Evolutionary conservation across 176 grass and related monocot genomes (phyloP), one percentile per base, ranked within the genome.

Genomic region (Oryza rufipogon): DNA sequence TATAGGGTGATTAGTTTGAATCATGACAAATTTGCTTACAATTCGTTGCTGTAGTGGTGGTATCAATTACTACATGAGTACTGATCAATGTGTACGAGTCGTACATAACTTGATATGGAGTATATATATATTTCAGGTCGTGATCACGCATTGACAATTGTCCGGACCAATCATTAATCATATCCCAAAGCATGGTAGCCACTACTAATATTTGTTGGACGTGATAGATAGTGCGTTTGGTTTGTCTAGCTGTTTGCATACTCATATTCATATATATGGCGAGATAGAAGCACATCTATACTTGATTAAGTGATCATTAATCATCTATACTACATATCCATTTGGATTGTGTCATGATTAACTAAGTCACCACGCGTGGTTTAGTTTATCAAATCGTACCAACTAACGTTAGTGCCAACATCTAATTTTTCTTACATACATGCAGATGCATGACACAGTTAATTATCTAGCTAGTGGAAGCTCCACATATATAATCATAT

Each of bases 391-490:
- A 63, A 63, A 63, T 63, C 58, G 8, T 63, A 23, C 8, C 58
- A 63, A 23, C 20, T 32, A 32, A 32, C 1, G 19, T 23, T 63
- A 63, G 58, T 63, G 58, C 20, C 1, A 63, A 22, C 7, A 63
- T 41, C 1, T 41, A 1, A 41, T 41, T 8, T 61, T 32, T 32
- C 30, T 32, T 32, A 32, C 58, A 23, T 63, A 19, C 20, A 63
- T 22, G 23, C 0, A 63, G 19, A 23, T 10, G n/a, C 58, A 63
- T 26, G 20, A 2, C 19, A 41, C 5, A 8, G 5, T 46, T 26
- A 72, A 7, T 25, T 46, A 32, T 32, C 30, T 32, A 72, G 15
- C 14, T 73, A 86, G 76, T 86, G 84, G 76, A 49, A 80, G 69
- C 58, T 80, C 84, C 69, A 86, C 75, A 64, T 19, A 11, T 5